These are phyloP conservation scores for Pseudocohnilembus persalinus DNA, from an alignment of 169 alveolate genomes.

Conservation along the genomic window DNA sequence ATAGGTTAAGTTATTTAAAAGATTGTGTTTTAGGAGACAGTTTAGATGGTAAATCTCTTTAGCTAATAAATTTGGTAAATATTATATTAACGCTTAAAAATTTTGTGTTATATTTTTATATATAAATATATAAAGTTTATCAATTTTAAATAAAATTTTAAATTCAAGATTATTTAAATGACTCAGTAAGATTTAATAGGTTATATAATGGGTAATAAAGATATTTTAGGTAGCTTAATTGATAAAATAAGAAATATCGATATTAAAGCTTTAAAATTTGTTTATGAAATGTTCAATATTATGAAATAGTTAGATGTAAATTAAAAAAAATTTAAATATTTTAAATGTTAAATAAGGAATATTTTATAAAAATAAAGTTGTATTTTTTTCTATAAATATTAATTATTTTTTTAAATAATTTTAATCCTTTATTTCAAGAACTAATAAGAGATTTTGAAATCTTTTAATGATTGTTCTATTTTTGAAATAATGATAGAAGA, in stretches of 20 bases:
- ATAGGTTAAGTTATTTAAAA: neutral
- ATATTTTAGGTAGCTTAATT: neutral
- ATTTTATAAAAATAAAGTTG: too few relatives aligned
- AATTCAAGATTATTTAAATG: neutral
- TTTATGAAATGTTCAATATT: neutral
- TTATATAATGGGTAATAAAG: neutral
- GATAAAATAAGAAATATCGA: neutral
- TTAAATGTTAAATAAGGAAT: neutral
- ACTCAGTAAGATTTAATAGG: neutral
- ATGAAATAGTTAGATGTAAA: neutral
- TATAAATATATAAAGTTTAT: too few relatives aligned
- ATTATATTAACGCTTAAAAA: too few relatives aligned
- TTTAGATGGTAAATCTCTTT: neutral
- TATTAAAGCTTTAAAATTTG: neutral
- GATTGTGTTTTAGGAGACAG: neutral
- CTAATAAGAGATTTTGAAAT: neutral
- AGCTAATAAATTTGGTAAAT: neutral
- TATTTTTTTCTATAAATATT: too few relatives aligned
- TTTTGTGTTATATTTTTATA: too few relatives aligned
- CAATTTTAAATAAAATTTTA: too few relatives aligned
- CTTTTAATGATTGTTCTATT: neutral
- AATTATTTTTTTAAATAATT: too few relatives aligned
- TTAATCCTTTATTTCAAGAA: neutral
- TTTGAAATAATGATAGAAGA: neutral
- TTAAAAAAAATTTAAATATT: too few relatives aligned